phyloP scores from a whole-genome alignment of 2,329 filamentous ascomycete species.

The Hyphodiscus sp. region DNA sequence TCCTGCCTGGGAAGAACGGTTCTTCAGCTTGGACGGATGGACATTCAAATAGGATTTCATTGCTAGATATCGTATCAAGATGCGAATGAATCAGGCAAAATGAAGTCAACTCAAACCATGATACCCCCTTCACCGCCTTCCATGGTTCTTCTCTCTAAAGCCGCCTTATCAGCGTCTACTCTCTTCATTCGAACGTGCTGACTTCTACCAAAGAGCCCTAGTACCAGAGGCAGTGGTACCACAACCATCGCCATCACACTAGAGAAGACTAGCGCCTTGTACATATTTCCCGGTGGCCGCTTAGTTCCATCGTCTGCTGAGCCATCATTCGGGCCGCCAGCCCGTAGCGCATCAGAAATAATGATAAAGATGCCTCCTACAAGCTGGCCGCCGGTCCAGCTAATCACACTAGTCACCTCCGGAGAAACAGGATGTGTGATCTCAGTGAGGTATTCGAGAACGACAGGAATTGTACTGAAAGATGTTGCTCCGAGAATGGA shows the following conservation, averaged over 20 bases:
- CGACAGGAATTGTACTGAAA: slow-evolving; percentile 77
- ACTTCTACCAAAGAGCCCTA: slow-evolving; percentile 63
- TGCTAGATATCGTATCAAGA: neutral
- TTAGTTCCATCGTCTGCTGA: slow-evolving; percentile 36
- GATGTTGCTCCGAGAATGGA: slow-evolving; percentile 70
- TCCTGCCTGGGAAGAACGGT: too few relatives aligned
- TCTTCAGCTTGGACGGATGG: neutral
- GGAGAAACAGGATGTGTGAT: slow-evolving; percentile 81
- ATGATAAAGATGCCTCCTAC: slow-evolving; percentile 81
- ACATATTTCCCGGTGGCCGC: slow-evolving; percentile 65
- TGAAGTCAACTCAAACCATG: neutral
- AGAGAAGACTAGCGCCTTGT: slow-evolving; percentile 68
- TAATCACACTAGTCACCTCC: slow-evolving; percentile 75
- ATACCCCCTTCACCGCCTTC: neutral
- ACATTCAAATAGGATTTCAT: neutral
- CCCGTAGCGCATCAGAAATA: slow-evolving; percentile 68
- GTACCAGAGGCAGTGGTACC: slow-evolving; percentile 58
- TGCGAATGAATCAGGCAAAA: neutral
- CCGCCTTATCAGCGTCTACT: slow-evolving; percentile 32
- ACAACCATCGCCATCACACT: slow-evolving; percentile 61
- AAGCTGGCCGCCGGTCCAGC: slow-evolving; percentile 82
- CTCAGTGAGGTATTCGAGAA: slow-evolving; percentile 81
- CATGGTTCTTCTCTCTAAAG: neutral
- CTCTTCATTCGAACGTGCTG: slow-evolving; percentile 46
- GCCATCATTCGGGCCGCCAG: slow-evolving; percentile 24